A percentile compares a stretch with the other conserved stretches of the same genome.
phyloP scores from a whole-genome alignment of 768 basidiomycete species.

The Russula ochroleuca region DNA sequence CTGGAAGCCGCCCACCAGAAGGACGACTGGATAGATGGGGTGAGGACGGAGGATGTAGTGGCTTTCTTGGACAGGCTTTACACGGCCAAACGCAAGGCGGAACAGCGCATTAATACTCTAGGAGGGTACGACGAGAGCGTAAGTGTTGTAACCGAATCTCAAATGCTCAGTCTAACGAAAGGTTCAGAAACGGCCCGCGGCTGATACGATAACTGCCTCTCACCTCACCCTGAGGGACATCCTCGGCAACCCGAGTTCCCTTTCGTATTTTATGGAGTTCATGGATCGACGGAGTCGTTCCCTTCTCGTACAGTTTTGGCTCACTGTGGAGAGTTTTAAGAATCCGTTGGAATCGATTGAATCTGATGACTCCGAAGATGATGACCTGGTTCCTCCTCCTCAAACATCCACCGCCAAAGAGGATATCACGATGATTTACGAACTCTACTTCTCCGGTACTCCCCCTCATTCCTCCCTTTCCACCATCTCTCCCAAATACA shows the following conservation, averaged over 20 bases:
- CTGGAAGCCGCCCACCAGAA: constrained; percentile 74
- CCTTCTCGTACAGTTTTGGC: constrained; percentile 91
- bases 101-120: constrained; percentile 76
- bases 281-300: constrained; percentile 89
- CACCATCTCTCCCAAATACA: constrained; percentile 64
- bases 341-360: constrained; percentile 87
- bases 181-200: constrained; percentile 39
- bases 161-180: background rate
- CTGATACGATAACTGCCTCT: constrained; percentile 41
- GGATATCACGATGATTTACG: constrained; percentile 85
- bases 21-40: constrained; percentile 84
- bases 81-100: constrained; percentile 82
- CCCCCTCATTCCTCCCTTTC: constrained; percentile 52
- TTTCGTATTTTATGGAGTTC: constrained; percentile 97
- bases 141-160: constrained; percentile 28
- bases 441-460: constrained; percentile 72
- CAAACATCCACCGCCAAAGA: constrained; percentile 63
- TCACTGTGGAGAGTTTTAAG: constrained; percentile 96
- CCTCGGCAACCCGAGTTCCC: constrained; percentile 80
- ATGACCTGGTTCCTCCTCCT: constrained; percentile 53
- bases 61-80: constrained; percentile 86
- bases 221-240: constrained; percentile 69
- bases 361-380: constrained; percentile 50
- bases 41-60: constrained; percentile 78
- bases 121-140: constrained; percentile 69